Percentiles rank a stretch among this genome's conserved stretches.
Conservation (phyloP, 345 rosid genomes). For the Populus pruinosa region DNA sequence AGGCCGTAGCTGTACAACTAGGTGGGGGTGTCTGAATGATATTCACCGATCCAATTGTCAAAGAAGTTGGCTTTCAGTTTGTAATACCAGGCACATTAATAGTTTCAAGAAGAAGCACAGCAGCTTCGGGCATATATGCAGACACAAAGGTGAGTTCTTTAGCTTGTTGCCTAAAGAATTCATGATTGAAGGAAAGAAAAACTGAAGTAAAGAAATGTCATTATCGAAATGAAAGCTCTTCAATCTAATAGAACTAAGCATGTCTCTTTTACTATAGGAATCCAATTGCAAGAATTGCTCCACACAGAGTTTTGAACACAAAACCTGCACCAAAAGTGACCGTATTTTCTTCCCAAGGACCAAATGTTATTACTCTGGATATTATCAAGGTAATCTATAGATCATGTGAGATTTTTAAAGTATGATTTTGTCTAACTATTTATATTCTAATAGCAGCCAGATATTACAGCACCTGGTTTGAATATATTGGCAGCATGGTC, state of each 20-base stretch:
- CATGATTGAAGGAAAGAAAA: background rate
- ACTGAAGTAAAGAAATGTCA: background rate
- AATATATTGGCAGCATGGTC: constrained; percentile 56
- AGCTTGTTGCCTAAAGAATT: background rate
- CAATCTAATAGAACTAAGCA: background rate
- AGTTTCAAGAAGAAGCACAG: constrained; percentile 37
- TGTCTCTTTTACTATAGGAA: constrained; percentile 22
- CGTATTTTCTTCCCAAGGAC: constrained; percentile 46
- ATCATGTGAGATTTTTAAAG: background rate
- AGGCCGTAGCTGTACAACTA: constrained; percentile 24
- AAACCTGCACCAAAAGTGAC: constrained; percentile 44
- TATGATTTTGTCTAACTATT: background rate
- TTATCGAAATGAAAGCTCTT: background rate
- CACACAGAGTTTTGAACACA: constrained; percentile 27
- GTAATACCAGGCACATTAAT: constrained; percentile 34
- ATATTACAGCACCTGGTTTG: constrained; percentile 44
- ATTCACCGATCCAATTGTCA: constrained; percentile 31
- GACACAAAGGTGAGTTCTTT: constrained; percentile 31
- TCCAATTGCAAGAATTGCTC: constrained; percentile 36
- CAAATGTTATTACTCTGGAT: constrained; percentile 40
- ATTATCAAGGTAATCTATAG: constrained; percentile 38
- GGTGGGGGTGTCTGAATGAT: constrained; percentile 49
- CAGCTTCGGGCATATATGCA: constrained; percentile 37
- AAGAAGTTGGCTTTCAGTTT: constrained; percentile 40
- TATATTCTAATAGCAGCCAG: constrained; percentile 35